Evolutionary conservation across 805 yeast genomes (phyloP), one percentile per base, ranked within the genome.

Genomic region (Metschnikowia reukaufii): DNA sequence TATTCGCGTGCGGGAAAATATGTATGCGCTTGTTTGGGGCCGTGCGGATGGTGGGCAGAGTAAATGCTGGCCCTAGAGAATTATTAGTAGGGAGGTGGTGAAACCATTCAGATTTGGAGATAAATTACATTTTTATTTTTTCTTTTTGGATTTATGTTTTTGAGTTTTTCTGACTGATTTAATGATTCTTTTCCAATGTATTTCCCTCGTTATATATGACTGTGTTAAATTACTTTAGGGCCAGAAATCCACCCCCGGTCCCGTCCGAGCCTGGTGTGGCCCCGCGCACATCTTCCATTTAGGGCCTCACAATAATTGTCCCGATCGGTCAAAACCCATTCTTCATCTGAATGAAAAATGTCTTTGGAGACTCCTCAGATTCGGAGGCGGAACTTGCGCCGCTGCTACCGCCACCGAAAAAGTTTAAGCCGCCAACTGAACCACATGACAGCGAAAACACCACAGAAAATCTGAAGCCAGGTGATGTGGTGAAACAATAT

Each of bases 341-440:
- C 12, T 18, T 42, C 15, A 12, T 25, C 37, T 39, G 44, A 15
- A 52, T 52, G 56, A 48, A 41, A 36, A 52, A 52, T 50, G 56
- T 50, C 10, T 50, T 52, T 31, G 56, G 47, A 4, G 50, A 48
- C 33, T 47, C 54, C 7, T 52, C 56, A 4, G 54, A 48, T 19
- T 46, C 54, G 19, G 56, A 52, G 10, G 13, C 41, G 12, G 48
- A 49, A 21, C 16, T 10, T 15, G 27, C 32, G n/a, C 36, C 33
- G 10, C 40, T 43, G 20, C 45, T 45, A n/a, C 40, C 45, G 20
- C 45, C 47, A 12, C 35, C 43, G 4, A 46, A 46, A 36, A 49
- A 38, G 32, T 29, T 45, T 25, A 40, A 30, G n/a, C 39, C 42
- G 1, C 49, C 49, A n/a, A 19, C 15, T 29, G 30, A 19, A 12